Conservation (phyloP, 768 basidiomycete species). For the Exidia glandulosa region DNA sequence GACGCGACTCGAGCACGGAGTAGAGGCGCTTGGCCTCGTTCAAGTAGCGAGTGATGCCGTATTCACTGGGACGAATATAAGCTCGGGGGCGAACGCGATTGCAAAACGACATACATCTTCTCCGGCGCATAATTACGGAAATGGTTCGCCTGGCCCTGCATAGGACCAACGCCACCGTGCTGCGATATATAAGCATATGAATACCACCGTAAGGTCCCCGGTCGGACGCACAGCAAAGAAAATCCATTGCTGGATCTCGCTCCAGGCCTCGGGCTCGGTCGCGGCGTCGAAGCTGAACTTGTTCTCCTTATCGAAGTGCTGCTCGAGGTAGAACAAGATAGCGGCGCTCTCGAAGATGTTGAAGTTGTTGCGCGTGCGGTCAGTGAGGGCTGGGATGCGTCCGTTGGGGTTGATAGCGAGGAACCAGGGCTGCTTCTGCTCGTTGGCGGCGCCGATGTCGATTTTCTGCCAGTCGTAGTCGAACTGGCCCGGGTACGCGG, state of each 20-base stretch:
- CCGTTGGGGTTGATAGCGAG: slow-evolving; percentile 36
- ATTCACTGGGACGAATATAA: neutral
- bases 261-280: too few species aligned
- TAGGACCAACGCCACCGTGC: slow-evolving; percentile 11
- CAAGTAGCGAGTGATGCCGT: slow-evolving; percentile 6
- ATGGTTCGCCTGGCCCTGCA: slow-evolving; percentile 10
- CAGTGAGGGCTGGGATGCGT: slow-evolving; percentile 56
- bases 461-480: slow-evolving; percentile 36
- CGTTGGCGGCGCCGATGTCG: slow-evolving; percentile 21
- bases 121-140: slow-evolving; percentile 5
- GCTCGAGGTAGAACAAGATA: slow-evolving; percentile 71
- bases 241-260: too few species aligned
- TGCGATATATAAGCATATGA: neutral
- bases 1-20: slow-evolving; percentile 11
- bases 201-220: too few species aligned
- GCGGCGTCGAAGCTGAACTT: too few species aligned
- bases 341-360: slow-evolving; percentile 68
- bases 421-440: slow-evolving; percentile 80
- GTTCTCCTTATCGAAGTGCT: slow-evolving; percentile 70
- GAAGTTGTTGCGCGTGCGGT: slow-evolving; percentile 51
- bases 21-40: slow-evolving; percentile 16
- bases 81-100: neutral
- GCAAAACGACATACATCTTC: slow-evolving; percentile 2
- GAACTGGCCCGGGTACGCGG: slow-evolving; percentile 31
- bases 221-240: too few species aligned